Conservation (phyloP, 2,329 filamentous ascomycete genomes). For the Dothideomycetes sp. region DNA sequence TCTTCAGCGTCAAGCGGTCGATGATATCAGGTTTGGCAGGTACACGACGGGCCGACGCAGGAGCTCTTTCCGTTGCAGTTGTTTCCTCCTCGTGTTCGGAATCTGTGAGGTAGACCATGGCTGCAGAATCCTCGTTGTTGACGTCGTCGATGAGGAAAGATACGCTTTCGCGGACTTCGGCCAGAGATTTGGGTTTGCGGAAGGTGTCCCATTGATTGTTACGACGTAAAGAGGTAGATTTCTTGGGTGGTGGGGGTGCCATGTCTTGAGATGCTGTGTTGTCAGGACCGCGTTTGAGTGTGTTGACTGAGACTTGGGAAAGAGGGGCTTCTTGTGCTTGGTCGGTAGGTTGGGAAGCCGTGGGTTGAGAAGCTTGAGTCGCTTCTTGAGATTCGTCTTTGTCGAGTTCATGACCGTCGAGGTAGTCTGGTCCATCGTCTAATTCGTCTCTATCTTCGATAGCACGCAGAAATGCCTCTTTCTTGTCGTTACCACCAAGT, state of each 20-base stretch:
- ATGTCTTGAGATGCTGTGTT: constrained; percentile 2
- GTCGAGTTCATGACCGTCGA: constrained; percentile 46
- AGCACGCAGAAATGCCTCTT: constrained; percentile 78
- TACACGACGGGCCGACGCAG: constrained; percentile 28
- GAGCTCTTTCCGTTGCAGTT: constrained; percentile 28
- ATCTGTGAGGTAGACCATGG: constrained; percentile 33
- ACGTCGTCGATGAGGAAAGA: constrained; percentile 70
- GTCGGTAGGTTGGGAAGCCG: constrained; percentile 7
- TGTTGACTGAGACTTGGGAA: constrained; percentile 19
- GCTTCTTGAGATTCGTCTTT: constrained; percentile 35
- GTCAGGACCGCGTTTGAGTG: constrained; percentile 30
- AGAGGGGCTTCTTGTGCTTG: constrained; percentile 8
- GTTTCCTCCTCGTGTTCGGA: constrained; percentile 35
- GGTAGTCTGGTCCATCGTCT: constrained; percentile 64
- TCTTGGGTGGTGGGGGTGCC: constrained; percentile 1
- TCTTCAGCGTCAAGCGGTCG: constrained; percentile 65
- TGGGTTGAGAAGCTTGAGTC: constrained; percentile 24
- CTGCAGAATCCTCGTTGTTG: constrained; percentile 44
- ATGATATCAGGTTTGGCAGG: constrained; percentile 43
- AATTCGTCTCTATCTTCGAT: constrained; percentile 69
- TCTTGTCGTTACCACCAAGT: constrained; percentile 66
- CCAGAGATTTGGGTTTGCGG: constrained; percentile 61
- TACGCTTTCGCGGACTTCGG: constrained; percentile 73
- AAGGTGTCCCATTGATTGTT: constrained; percentile 28
- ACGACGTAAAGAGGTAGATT: constrained; percentile 6